A percentile compares a stretch with the other conserved stretches of the same genome.
Evolutionary conservation across 2,329 filamentous ascomycete genomes (phyloP).

Genomic region (Colletotrichum cuscutae): DNA sequence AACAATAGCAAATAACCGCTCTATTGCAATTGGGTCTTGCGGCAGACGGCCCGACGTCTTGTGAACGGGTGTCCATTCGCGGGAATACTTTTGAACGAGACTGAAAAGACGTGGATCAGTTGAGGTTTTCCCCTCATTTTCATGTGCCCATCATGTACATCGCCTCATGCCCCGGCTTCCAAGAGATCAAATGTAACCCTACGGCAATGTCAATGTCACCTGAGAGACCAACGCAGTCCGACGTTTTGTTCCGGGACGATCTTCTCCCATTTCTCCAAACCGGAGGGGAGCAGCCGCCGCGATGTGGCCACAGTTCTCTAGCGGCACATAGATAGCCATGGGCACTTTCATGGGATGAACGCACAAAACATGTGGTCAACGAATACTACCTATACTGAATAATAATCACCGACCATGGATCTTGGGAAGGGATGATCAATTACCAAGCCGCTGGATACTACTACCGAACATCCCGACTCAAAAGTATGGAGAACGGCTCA

Average conservation of each 20-base stretch:
- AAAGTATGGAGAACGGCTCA: not conserved
- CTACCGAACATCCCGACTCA: not conserved
- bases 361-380: not conserved
- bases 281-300: slow-evolving; percentile 13
- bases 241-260: not conserved
- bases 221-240: not conserved
- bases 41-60: not conserved
- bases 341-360: not conserved
- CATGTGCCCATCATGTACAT: not conserved
- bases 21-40: not conserved
- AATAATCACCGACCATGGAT: not conserved
- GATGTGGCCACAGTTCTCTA: not conserved
- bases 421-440: not conserved
- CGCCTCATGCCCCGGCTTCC: slow-evolving; percentile 11
- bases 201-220: slow-evolving; percentile 9
- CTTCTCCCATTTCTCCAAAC: slow-evolving; percentile 1
- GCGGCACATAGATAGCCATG: not conserved
- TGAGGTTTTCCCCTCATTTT: slow-evolving; percentile 6
- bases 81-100: not conserved
- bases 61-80: not conserved
- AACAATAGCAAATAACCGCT: not conserved
- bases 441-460: slow-evolving; percentile 22
- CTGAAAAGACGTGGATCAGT: not conserved
- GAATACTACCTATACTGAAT: not conserved
- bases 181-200: slow-evolving; percentile 29